Evolutionary conservation across 345 rosid genomes (phyloP), one percentile per base, ranked within the genome.

Genomic region (Hibiscus syriacus): DNA sequence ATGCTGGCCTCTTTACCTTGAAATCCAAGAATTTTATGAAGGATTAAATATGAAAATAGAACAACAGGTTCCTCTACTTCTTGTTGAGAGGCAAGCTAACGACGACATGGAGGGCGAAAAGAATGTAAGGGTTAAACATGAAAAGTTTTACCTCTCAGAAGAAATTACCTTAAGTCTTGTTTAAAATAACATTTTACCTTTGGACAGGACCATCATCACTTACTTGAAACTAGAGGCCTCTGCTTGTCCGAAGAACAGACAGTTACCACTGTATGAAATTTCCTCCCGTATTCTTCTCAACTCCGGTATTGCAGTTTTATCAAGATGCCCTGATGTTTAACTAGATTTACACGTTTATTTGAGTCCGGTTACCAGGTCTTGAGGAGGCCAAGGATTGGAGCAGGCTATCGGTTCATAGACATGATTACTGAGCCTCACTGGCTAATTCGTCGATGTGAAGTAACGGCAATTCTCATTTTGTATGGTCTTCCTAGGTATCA

Each of bases 181-280:
- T 64, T 7, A 14, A 19, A 7, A 19, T 5, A 32, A 34, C 11
- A 2, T 61, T 9, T 19, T 45, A 20, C 5, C 29, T 70, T 14
- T 53, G 32, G 30, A 23, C 71, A 90, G 98, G 99, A 95, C 64
- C 90, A 93, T 75, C 97, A 86, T 82, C 99, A 90, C 80, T 76
- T 93, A 68, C 89, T 97, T 17, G 99, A 93, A 79, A 93, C 99
- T 0, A 87, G 99, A 80, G 99, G 99, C 71, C 97, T 93, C 39
- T 93, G 99, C 83, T 77, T 93, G 79, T 93, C 97, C 0, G 95
- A 93, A 82, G 98, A 90, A 64, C 97, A 91, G 80, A 90, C 97
- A 16, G 84, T 93, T 48, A 81, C 94, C 43, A 93, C 91, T 2
- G 98, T 84, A 83, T 6, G 77, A 54, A 5, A 20, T 36, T 62